Percentiles rank a stretch among this genome's conserved stretches.
These are phyloP conservation scores for Colletotrichum sp. DNA, from an alignment of 2,329 filamentous ascomycete genomes.

Conservation along the genomic window DNA sequence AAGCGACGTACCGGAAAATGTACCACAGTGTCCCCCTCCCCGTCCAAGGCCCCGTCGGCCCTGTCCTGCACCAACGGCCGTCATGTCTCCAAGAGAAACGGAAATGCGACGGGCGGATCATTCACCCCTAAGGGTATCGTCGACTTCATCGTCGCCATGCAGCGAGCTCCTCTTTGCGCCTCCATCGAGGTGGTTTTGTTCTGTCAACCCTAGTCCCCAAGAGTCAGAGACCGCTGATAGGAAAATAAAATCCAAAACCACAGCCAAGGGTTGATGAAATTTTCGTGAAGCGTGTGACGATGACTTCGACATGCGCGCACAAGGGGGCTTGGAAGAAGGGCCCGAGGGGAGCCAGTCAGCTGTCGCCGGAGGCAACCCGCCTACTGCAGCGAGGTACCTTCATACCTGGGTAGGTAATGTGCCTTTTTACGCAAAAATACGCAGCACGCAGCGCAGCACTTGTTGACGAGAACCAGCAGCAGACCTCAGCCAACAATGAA, in stretches of 20 bases:
- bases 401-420: background rate
- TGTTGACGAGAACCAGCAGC: background rate
- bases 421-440: background rate
- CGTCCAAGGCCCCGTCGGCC: background rate
- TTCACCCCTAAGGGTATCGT: conserved; percentile 19
- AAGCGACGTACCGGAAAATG: background rate
- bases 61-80: conserved; percentile 10
- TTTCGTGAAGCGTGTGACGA: conserved; percentile 5
- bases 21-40: background rate
- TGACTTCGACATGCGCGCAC: conserved; percentile 1
- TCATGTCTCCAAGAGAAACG: conserved; percentile 5
- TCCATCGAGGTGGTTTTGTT: conserved; percentile 18
- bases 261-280: background rate
- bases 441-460: background rate
- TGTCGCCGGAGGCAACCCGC: conserved; percentile 5
- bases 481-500: background rate
- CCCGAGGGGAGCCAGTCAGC: background rate
- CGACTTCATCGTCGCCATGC: conserved; percentile 11
- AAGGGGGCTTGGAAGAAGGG: background rate
- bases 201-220: conserved; percentile 19
- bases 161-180: conserved; percentile 15
- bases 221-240: conserved; percentile 12
- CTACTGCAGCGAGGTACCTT: background rate
- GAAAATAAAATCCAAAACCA: background rate
- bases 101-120: conserved; percentile 16